These are phyloP conservation scores for Vigna angularis DNA, from an alignment of 306 rosid species.

Conservation along the genomic window DNA sequence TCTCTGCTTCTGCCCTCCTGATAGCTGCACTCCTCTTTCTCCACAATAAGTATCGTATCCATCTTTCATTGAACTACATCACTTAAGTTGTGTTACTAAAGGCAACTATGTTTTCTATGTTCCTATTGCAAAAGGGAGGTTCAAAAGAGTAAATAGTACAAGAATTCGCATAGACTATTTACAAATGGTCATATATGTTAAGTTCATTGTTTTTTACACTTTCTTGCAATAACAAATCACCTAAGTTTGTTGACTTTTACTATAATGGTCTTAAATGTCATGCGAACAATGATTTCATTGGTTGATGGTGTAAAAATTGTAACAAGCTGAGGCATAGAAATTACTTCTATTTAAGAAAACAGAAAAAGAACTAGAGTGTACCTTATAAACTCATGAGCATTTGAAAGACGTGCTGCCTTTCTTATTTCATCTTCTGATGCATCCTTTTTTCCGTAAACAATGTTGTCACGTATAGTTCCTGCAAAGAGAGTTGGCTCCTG, in stretches of 20 bases:
- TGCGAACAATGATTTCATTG: background rate
- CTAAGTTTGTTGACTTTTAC: background rate
- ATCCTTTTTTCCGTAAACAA: slow-evolving; percentile 61
- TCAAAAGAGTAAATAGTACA: background rate
- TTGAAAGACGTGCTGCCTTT: slow-evolving; percentile 71
- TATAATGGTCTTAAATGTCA: background rate
- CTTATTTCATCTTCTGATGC: slow-evolving; percentile 65
- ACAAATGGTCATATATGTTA: background rate
- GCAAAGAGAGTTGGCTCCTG: slow-evolving; percentile 82
- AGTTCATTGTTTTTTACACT: too few species aligned
- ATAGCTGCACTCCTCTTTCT: slow-evolving; percentile 81
- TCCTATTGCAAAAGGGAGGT: background rate
- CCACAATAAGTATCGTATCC: slow-evolving; percentile 80
- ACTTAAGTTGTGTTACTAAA: background rate
- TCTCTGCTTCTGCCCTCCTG: slow-evolving; percentile 91
- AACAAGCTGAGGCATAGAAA: background rate
- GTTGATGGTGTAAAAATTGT: too few species aligned
- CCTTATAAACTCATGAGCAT: slow-evolving; percentile 88
- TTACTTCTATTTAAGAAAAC: too few species aligned
- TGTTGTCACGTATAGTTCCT: slow-evolving; percentile 80
- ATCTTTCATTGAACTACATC: slow-evolving; percentile 70
- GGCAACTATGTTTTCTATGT: background rate
- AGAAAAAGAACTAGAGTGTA: background rate
- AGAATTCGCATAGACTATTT: too few species aligned
- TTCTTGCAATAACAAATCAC: background rate